These are phyloP conservation scores for Sporothrix euskadiensis DNA, from an alignment of 2,329 filamentous ascomycete species.

Conservation along the genomic window DNA sequence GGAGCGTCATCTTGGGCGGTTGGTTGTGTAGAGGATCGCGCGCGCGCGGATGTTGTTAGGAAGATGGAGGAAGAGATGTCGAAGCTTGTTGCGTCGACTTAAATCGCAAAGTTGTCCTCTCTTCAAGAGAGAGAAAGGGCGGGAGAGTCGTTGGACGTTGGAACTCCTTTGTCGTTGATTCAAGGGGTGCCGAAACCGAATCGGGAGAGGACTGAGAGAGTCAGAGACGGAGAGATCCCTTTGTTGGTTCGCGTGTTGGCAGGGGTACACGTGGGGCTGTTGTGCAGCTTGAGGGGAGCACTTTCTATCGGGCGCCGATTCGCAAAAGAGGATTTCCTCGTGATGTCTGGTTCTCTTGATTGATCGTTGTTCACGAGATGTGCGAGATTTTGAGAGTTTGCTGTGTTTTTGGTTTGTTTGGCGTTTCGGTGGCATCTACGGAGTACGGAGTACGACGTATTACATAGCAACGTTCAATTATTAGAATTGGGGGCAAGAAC, in stretches of 20 bases:
- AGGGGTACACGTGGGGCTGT: not conserved
- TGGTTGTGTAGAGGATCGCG: not conserved
- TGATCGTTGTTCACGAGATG: not conserved
- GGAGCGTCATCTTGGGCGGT: conserved; percentile 50
- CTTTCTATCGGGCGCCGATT: not conserved
- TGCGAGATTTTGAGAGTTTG: not conserved
- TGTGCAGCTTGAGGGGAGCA: not conserved
- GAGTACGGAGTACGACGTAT: not conserved
- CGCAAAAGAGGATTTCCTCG: not conserved
- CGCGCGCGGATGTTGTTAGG: not conserved
- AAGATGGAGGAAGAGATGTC: not conserved
- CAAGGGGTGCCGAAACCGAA: conserved; percentile 6
- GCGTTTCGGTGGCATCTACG: conserved; percentile 21
- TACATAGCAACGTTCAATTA: not conserved
- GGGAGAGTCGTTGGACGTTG: not conserved
- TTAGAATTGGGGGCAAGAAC: conserved; percentile 5
- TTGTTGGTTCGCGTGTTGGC: conserved; percentile 11
- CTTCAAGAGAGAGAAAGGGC: not conserved
- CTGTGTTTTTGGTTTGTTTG: not conserved
- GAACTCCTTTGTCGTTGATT: not conserved
- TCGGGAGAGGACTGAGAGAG: not conserved
- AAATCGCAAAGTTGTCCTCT: conserved; percentile 8
- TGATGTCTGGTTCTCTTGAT: not conserved
- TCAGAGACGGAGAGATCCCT: not conserved
- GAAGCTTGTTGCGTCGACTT: not conserved